These are phyloP conservation scores for Globisporangium uncinulatum DNA, from an alignment of 352 stramenopile species.

Conservation along the genomic window DNA sequence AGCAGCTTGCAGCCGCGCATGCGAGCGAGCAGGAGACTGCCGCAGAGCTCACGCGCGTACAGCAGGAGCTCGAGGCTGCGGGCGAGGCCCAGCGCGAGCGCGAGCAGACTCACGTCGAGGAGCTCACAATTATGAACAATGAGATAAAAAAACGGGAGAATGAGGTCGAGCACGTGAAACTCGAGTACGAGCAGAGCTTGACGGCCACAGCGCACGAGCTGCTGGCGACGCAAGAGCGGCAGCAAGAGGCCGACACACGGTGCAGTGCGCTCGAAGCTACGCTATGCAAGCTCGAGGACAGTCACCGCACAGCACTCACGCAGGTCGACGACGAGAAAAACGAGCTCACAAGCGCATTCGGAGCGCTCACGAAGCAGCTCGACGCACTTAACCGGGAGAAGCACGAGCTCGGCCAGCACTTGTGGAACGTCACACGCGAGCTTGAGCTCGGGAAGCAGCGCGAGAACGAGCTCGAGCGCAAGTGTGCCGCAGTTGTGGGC, in stretches of 20 bases:
- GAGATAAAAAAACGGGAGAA: conserved; percentile 42
- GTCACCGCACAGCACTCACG: conserved; percentile 12
- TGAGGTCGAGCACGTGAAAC: conserved; percentile 25
- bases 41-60: conserved; percentile 26
- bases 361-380: conserved; percentile 8
- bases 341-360: conserved; percentile 6
- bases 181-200: conserved; percentile 30
- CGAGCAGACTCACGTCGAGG: conserved; percentile 34
- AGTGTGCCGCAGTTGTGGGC: conserved; percentile 6
- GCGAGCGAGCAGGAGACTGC: conserved; percentile 28
- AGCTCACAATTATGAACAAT: conserved; percentile 55
- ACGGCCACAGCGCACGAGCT: conserved; percentile 26
- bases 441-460: conserved; percentile 25
- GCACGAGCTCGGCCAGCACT: conserved; percentile 53
- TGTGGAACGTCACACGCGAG: conserved; percentile 55
- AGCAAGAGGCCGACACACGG: conserved; percentile 13
- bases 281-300: conserved; percentile 16
- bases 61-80: conserved; percentile 28
- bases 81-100: conserved; percentile 25
- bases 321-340: conserved; percentile 17
- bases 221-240: conserved; percentile 19
- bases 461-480: conserved; percentile 24
- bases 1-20: conserved; percentile 31
- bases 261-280: conserved; percentile 15
- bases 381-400: conserved; percentile 27